phyloP scores from a whole-genome alignment of 2,329 filamentous ascomycete species.

The Pyricularia sp. region DNA sequence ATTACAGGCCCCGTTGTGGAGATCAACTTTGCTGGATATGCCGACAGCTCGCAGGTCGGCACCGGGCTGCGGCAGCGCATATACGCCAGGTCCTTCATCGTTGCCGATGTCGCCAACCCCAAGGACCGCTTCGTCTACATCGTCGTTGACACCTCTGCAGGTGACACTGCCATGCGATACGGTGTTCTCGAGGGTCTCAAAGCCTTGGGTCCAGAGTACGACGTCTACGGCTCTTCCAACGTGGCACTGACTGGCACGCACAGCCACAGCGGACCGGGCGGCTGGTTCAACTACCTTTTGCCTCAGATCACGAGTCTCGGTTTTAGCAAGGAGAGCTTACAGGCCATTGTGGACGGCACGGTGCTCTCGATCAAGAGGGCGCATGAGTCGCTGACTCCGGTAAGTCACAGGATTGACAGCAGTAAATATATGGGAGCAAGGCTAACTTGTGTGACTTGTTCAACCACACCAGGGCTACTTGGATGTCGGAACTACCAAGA shows the following conservation, averaged over 20 bases:
- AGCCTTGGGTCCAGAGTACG: slow-evolving; percentile 61
- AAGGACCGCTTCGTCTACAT: slow-evolving; percentile 76
- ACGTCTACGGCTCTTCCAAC: slow-evolving; percentile 69
- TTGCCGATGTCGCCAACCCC: slow-evolving; percentile 58
- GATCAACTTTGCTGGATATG: slow-evolving; percentile 87
- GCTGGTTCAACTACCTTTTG: slow-evolving; percentile 89
- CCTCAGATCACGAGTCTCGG: slow-evolving; percentile 85
- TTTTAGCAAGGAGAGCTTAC: slow-evolving; percentile 79
- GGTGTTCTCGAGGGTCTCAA: slow-evolving; percentile 74
- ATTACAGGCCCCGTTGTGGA: slow-evolving; percentile 74
- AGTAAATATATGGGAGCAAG: slow-evolving; percentile 8
- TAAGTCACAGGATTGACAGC: slow-evolving; percentile 12
- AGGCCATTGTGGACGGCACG: slow-evolving; percentile 80
- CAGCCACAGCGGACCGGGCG: slow-evolving; percentile 83
- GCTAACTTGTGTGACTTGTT: background rate
- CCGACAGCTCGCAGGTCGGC: slow-evolving; percentile 72
- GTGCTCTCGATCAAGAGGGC: slow-evolving; percentile 74
- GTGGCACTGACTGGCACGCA: slow-evolving; percentile 88
- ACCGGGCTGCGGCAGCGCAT: slow-evolving; percentile 79
- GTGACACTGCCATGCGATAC: slow-evolving; percentile 79
- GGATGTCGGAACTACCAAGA: slow-evolving; percentile 57
- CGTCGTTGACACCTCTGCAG: slow-evolving; percentile 77
- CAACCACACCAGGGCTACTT: slow-evolving; percentile 47
- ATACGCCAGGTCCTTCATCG: slow-evolving; percentile 82
- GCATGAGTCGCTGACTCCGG: slow-evolving; percentile 58